Evolutionary conservation across 2,329 filamentous ascomycete species (phyloP).

Genomic region (Pseudophaeomoniella oleicola): DNA sequence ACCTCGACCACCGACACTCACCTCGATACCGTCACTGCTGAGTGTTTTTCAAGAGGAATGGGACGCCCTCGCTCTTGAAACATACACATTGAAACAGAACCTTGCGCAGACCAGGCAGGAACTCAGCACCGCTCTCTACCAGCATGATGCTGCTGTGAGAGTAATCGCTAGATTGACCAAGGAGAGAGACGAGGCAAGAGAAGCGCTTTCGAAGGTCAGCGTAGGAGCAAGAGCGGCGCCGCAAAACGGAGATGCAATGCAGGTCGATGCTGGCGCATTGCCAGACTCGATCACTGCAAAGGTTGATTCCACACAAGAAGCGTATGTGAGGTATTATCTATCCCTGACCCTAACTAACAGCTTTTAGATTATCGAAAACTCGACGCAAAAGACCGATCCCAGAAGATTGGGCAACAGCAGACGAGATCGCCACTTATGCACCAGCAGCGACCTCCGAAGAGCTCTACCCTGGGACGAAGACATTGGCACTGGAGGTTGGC

Average conservation of each 20-base stretch:
- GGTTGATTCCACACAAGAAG: conserved; percentile 67
- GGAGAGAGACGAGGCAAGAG: conserved; percentile 83
- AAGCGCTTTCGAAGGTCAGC: conserved; percentile 73
- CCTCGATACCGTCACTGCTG: conserved; percentile 88
- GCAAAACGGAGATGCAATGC: conserved; percentile 70
- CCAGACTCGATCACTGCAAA: conserved; percentile 56
- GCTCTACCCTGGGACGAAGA: conserved; percentile 43
- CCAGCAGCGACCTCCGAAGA: conserved; percentile 38
- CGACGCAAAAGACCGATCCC: conserved; percentile 82
- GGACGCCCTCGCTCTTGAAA: conserved; percentile 85
- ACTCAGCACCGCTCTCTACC: conserved; percentile 83
- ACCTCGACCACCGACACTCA: conserved; percentile 81
- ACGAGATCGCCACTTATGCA: conserved; percentile 51
- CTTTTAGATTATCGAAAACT: conserved; percentile 61
- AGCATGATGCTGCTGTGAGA: conserved; percentile 90
- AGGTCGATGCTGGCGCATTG: conserved; percentile 68
- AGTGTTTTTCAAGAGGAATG: conserved; percentile 96
- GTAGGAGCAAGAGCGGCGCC: conserved; percentile 41
- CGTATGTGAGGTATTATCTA: conserved; percentile 38
- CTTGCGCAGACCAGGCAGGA: conserved; percentile 83
- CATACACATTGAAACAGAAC: conserved; percentile 80
- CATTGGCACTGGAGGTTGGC: conserved; percentile 42
- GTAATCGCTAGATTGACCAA: conserved; percentile 84
- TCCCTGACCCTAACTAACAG: conserved; percentile 8
- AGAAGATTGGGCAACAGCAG: conserved; percentile 66